Conservation (phyloP, 306 rosid species). For the Cucumis sativus region Cucumber_9930_V3 NC_026657.2:10114001-10114500, state of each 20-base stretch:
- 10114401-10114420: constrained; percentile 15
- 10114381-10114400: constrained; percentile 51
- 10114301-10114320: constrained; percentile 44
- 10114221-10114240: constrained; percentile 34
- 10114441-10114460: constrained; percentile 43
- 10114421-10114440: constrained; percentile 10
- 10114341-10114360: constrained; percentile 31
- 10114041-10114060: constrained; percentile 57
- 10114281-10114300: constrained; percentile 78
- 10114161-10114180: constrained; percentile 93
- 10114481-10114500: constrained; percentile 53
- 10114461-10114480: constrained; percentile 94
- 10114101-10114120: constrained; percentile 63
- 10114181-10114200: constrained; percentile 78
- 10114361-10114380: constrained; percentile 78
- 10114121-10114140: constrained; percentile 93
- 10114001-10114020: constrained; percentile 72
- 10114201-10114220: constrained; percentile 79
- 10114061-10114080: constrained; percentile 84
- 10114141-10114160: constrained; percentile 78
- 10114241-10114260: constrained; percentile 85
- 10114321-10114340: constrained; percentile 17
- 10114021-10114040: constrained; percentile 61
- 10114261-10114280: constrained; percentile 72
- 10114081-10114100: constrained; percentile 35